Base-by-base conservation (phyloP, 768 basidiomycete genomes). In the Trametes gibbosa region DNA sequence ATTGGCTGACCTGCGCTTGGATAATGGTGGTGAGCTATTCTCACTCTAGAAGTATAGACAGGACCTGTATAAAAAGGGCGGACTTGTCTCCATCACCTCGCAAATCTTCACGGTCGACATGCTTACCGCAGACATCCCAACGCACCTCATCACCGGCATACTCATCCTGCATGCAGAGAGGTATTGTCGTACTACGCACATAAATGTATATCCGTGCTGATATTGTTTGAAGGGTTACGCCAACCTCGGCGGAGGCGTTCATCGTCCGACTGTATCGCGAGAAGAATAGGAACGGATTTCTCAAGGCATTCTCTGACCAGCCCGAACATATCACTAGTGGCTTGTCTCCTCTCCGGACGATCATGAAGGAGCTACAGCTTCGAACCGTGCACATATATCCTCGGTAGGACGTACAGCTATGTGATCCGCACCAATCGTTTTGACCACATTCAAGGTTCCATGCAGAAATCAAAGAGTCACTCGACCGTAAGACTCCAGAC, bases 291-390 rank as follows among this genome's bases (percentile, higher is more conserved):
- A 79, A 78, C 2, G 96, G 96, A 1, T 99, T 98, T 72, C 77
- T 98, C 63, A 98, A 99, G 72, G 97, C 94, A 0, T 97, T 99
- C 69, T 92, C 94, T 2, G 97, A 98, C 72, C 90, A 98, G 66
- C 95, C 96, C 4, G 97, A 98, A 71, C 85, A 89, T 62, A 97
- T 99, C 61, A 95, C 90, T 0, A 92, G 85, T 62, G 96, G 95
- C 1, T 74, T 98, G 71, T 93, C 92, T 1, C 97, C 97, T 1
- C 77, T 99, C 21, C 90, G 87, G 66, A 94, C 88, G 53, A 89
- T 96, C 62, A 86, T 99, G 83, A 93, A 94, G 61, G 93, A 96
- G 70, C 80, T 98, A 7, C 92, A 95, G 63, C 76, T 98, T 46
- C 83, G 91, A 21, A 85, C 80, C n/a, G 93, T 95, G 6, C 86